These are phyloP conservation scores for Rhizopogon vulgaris DNA, from an alignment of 768 basidiomycete genomes.

Conservation along the genomic window DNA sequence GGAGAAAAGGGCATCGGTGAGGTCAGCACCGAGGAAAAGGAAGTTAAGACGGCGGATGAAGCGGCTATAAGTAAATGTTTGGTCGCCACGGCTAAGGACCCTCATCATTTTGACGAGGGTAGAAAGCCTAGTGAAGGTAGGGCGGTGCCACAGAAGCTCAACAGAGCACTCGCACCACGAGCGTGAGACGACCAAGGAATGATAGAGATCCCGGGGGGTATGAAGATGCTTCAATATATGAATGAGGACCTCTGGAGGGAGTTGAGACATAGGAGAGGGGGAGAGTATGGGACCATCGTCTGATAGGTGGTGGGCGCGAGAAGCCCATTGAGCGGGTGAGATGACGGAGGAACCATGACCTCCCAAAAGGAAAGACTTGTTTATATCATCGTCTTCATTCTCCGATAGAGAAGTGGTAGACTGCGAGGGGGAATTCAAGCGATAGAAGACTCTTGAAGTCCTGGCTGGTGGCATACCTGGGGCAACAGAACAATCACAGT, in stretches of 20 bases:
- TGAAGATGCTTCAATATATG: conserved; percentile 86
- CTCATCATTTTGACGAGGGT: conserved; percentile 76
- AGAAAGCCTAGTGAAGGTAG: conserved; percentile 60
- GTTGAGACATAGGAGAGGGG: conserved; percentile 53
- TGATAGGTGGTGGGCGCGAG: conserved; percentile 25
- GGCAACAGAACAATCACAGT: neutral
- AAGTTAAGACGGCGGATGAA: conserved; percentile 94
- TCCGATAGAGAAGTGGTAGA: conserved; percentile 78
- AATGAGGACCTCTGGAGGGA: conserved; percentile 90
- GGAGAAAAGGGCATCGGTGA: conserved; percentile 70
- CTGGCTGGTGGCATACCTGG: conserved; percentile 16
- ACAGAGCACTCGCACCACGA: conserved; percentile 96
- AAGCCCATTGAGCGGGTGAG: conserved; percentile 65
- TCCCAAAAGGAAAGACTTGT: conserved; percentile 38
- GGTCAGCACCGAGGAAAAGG: conserved; percentile 56
- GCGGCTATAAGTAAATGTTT: conserved; percentile 81
- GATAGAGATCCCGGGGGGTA: conserved; percentile 65
- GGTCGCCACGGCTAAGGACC: conserved; percentile 54
- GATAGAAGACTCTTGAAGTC: conserved; percentile 30
- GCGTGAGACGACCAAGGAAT: conserved; percentile 74
- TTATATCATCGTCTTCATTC: conserved; percentile 61
- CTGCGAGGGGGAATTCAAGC: conserved; percentile 47
- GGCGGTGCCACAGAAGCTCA: conserved; percentile 92
- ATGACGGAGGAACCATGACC: conserved; percentile 32
- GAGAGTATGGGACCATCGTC: conserved; percentile 21